Conservation (phyloP, 2,329 filamentous ascomycete species). For the Fusarium abutilonis region DNA sequence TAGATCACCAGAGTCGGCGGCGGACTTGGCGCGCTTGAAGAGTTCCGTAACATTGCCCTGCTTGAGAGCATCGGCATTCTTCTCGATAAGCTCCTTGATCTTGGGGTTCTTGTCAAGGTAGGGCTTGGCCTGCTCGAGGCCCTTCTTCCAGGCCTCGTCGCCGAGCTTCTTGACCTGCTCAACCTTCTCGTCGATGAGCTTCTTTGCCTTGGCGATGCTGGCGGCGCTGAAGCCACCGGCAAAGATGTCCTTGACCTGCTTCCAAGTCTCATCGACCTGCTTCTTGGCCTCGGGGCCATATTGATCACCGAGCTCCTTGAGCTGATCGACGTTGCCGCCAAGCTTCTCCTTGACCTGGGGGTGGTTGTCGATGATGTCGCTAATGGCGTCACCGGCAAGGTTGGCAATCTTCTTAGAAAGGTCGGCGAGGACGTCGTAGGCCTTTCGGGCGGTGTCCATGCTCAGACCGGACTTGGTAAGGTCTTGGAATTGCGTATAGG, state of each 20-base stretch:
- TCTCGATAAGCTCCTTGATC: conserved; percentile 75
- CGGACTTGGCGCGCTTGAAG: conserved; percentile 69
- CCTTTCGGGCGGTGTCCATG: conserved; percentile 68
- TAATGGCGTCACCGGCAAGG: conserved; percentile 69
- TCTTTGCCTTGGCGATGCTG: conserved; percentile 65
- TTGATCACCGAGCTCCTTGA: conserved; percentile 74
- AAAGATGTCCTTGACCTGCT: conserved; percentile 71
- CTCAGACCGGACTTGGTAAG: conserved; percentile 68
- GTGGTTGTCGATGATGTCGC: conserved; percentile 77
- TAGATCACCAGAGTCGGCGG: conserved; percentile 69
- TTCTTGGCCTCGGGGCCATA: conserved; percentile 82
- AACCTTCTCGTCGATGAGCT: conserved; percentile 75
- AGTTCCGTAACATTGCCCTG: conserved; percentile 72
- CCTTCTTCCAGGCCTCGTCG: conserved; percentile 78
- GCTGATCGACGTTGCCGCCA: conserved; percentile 72
- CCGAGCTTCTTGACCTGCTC: conserved; percentile 73
- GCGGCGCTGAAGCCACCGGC: conserved; percentile 66
- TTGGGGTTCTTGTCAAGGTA: conserved; percentile 80
- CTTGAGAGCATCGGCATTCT: conserved; percentile 75
- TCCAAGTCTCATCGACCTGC: conserved; percentile 76
- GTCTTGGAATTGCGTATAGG: conserved; percentile 73
- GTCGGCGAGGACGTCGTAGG: conserved; percentile 71
- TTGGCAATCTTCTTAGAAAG: conserved; percentile 67
- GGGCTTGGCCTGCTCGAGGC: conserved; percentile 74
- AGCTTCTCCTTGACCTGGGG: conserved; percentile 77